Percentiles rank a stretch among this genome's conserved stretches.
These are phyloP conservation scores for Citrus glauca DNA, from an alignment of 345 rosid species.

Conservation along the genomic window DNA sequence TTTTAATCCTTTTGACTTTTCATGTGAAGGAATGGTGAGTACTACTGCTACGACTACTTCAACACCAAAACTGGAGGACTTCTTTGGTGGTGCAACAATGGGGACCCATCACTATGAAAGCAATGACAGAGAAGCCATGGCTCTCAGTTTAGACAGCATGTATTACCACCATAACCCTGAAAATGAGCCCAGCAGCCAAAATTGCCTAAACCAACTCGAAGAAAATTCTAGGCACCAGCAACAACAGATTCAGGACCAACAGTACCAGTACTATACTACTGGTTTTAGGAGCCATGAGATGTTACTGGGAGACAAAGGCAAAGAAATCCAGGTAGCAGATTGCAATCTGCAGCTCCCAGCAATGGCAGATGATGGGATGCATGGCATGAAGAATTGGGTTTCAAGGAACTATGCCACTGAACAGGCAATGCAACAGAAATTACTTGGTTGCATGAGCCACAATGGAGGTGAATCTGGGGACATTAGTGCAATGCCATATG, in stretches of 20 bases:
- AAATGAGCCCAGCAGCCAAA: conserved; percentile 38
- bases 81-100: conserved; percentile 66
- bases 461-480: conserved; percentile 37
- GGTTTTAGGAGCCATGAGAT: conserved; percentile 42
- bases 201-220: conserved; percentile 26
- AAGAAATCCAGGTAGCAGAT: conserved; percentile 27
- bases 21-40: conserved; percentile 41
- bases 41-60: conserved; percentile 49
- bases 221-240: conserved; percentile 28
- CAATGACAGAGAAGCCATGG: conserved; percentile 63
- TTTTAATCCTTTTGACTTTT: conserved; percentile 26
- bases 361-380: conserved; percentile 31
- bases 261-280: conserved; percentile 30
- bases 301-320: conserved; percentile 26
- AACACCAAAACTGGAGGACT: conserved; percentile 87
- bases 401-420: conserved; percentile 39
- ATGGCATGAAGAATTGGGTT: conserved; percentile 38
- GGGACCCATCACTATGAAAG: conserved; percentile 69
- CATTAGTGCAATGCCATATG: conserved; percentile 53
- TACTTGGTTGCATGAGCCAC: conserved; percentile 31
- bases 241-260: conserved; percentile 29
- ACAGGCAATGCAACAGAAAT: conserved; percentile 49
- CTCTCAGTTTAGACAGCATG: conserved; percentile 70
- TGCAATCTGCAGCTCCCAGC: conserved; percentile 38
- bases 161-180: conserved; percentile 38